phyloP scores from a whole-genome alignment of 768 basidiomycete species.

The Macrolepiota albuminosa region DNA sequence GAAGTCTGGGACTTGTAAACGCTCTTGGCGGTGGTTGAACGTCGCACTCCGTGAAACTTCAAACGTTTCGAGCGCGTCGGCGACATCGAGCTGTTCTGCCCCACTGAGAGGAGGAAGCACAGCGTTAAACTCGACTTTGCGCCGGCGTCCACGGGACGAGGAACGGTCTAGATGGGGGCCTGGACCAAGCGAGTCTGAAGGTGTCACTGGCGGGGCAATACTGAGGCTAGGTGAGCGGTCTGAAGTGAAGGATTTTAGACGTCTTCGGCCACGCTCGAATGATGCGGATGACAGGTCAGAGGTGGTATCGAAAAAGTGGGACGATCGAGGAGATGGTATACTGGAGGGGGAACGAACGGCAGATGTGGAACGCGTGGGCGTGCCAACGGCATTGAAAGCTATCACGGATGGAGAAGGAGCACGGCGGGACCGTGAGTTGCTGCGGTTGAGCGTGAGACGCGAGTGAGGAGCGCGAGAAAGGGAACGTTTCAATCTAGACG shows the following conservation, averaged over 20 bases:
- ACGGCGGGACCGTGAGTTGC: constrained; percentile 34
- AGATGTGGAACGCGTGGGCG: not conserved
- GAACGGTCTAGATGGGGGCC: constrained; percentile 16
- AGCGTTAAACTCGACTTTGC: constrained; percentile 7
- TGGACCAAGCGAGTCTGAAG: constrained; percentile 27
- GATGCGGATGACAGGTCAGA: constrained; percentile 21
- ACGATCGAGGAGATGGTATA: constrained; percentile 17
- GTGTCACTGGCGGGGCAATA: constrained; percentile 37
- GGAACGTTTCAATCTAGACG: constrained; percentile 41
- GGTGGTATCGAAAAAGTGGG: constrained; percentile 19
- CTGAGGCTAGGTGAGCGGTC: constrained; percentile 23
- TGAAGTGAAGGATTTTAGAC: constrained; percentile 17
- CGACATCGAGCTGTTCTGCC: constrained; percentile 5
- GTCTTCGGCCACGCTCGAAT: constrained; percentile 31
- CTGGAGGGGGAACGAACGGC: constrained; percentile 8
- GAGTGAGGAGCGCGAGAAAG: constrained; percentile 46
- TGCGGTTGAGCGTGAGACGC: constrained; percentile 33
- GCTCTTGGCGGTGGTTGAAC: not conserved
- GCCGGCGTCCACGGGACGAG: constrained; percentile 16
- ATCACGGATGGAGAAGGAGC: constrained; percentile 20
- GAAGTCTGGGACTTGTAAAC: not conserved
- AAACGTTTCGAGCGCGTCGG: constrained; percentile 16
- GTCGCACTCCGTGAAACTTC: constrained; percentile 7
- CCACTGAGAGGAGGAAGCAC: not conserved
- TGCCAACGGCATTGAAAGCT: not conserved